Evolutionary conservation across 2,329 filamentous ascomycete species (phyloP).

Genomic region (Colletotrichum sp.): DNA sequence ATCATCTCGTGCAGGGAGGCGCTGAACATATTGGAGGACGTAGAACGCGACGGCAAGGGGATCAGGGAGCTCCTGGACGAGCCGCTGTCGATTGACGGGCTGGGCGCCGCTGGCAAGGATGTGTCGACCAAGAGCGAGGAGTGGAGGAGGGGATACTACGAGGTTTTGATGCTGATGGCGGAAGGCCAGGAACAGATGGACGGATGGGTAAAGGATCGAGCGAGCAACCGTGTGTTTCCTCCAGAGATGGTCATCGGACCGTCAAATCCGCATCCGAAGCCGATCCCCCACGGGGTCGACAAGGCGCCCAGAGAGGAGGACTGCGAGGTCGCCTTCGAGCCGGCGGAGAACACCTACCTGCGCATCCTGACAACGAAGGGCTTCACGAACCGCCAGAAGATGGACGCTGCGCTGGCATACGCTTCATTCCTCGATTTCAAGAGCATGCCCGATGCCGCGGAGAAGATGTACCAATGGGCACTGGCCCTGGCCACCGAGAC

Average conservation of each 20-base stretch:
- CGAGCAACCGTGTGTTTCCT: slow-evolving; percentile 70
- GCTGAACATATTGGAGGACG: slow-evolving; percentile 72
- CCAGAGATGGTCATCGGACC: slow-evolving; percentile 78
- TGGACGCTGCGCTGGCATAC: slow-evolving; percentile 83
- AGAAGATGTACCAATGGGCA: slow-evolving; percentile 77
- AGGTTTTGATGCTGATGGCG: slow-evolving; percentile 79
- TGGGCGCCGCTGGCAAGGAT: slow-evolving; percentile 65
- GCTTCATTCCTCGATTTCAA: slow-evolving; percentile 87
- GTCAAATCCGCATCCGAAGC: slow-evolving; percentile 80
- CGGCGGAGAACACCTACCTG: slow-evolving; percentile 80
- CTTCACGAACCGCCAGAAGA: slow-evolving; percentile 77
- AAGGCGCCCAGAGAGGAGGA: slow-evolving; percentile 76
- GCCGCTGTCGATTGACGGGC: slow-evolving; percentile 56
- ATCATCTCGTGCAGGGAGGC: slow-evolving; percentile 65
- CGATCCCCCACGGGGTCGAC: slow-evolving; percentile 68
- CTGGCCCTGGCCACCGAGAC: slow-evolving; percentile 74
- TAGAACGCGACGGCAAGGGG: slow-evolving; percentile 69
- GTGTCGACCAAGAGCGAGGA: slow-evolving; percentile 77
- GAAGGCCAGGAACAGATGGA: slow-evolving; percentile 82
- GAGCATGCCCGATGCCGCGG: slow-evolving; percentile 65
- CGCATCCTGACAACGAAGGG: slow-evolving; percentile 82
- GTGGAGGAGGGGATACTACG: slow-evolving; percentile 87
- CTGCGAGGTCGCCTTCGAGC: slow-evolving; percentile 70
- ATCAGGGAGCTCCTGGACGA: slow-evolving; percentile 62
- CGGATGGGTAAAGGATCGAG: slow-evolving; percentile 75